Percentiles rank a stretch among this genome's conserved stretches.
phyloP scores from a whole-genome alignment of 2,329 filamentous ascomycete species.

The Nigrospora osmanthi region DNA sequence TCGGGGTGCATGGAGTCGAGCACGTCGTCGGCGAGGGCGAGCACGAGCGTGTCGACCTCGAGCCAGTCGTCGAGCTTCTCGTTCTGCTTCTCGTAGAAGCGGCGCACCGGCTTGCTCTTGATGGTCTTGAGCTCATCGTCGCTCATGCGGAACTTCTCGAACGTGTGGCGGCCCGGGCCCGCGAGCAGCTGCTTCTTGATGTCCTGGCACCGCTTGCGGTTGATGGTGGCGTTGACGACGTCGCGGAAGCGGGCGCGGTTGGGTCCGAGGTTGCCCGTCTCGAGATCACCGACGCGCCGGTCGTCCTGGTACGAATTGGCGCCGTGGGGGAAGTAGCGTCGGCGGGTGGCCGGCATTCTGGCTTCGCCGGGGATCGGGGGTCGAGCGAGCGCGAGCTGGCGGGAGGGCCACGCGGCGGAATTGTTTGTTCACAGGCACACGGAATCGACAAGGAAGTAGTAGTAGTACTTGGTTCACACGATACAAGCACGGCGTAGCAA shows the following conservation, averaged over 20 bases:
- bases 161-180: conserved; percentile 33
- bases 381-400: too few species aligned
- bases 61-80: conserved; percentile 47
- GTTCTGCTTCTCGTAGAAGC: conserved; percentile 49
- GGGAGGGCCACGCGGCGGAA: too few species aligned
- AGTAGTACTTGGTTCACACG: too few species aligned
- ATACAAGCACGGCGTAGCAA: too few species aligned
- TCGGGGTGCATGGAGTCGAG: conserved; percentile 37
- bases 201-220: conserved; percentile 26
- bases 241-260: conserved; percentile 31
- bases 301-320: background rate
- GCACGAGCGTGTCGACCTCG: conserved; percentile 50
- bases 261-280: conserved; percentile 3
- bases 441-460: too few species aligned
- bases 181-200: conserved; percentile 40
- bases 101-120: conserved; percentile 41
- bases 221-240: conserved; percentile 31
- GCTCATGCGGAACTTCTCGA: conserved; percentile 41
- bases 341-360: background rate
- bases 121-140: conserved; percentile 45
- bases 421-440: too few species aligned
- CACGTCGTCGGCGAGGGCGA: conserved; percentile 47
- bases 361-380: too few species aligned
- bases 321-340: background rate
- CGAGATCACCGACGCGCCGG: background rate